A percentile compares a stretch with the other conserved stretches of the same genome.
phyloP scores from a whole-genome alignment of 306 rosid species.

The Fragaria nilgerrensis region DNA sequence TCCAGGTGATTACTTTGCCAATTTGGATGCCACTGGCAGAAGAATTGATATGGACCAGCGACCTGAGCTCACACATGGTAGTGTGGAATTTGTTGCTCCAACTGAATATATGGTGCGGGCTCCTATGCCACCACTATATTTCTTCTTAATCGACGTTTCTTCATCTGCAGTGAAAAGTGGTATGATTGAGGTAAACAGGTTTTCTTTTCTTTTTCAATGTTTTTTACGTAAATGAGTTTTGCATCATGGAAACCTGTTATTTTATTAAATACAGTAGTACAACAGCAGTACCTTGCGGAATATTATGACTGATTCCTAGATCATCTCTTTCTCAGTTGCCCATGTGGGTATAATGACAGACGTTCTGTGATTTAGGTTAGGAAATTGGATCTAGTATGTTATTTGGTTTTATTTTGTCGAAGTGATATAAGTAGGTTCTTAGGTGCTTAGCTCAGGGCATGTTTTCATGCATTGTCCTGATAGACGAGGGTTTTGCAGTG shows the following conservation, averaged over 20 bases:
- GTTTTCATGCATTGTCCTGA: conserved; percentile 12
- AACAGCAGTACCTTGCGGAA: not conserved
- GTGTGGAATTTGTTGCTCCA: conserved; percentile 98
- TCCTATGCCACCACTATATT: conserved; percentile 97
- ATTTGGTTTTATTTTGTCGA: not conserved
- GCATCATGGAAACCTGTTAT: not conserved
- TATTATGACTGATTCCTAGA: conserved; percentile 4
- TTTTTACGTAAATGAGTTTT: not conserved
- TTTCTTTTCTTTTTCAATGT: not conserved
- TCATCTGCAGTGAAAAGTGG: conserved; percentile 97
- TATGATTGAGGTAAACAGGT: conserved; percentile 80
- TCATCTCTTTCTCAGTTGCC: not conserved
- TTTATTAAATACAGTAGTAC: not conserved
- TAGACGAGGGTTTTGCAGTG: conserved; percentile 17
- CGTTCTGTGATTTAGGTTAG: conserved; percentile 5
- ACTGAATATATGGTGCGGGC: conserved; percentile 99
- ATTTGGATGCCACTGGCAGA: conserved; percentile 88
- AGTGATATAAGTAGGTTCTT: not conserved
- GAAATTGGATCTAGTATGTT: not conserved
- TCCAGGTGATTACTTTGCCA: conserved; percentile 88
- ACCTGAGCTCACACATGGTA: conserved; percentile 83
- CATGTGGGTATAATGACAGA: not conserved
- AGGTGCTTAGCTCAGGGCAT: conserved; percentile 4
- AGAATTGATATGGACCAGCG: conserved; percentile 90
- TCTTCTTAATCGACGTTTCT: conserved; percentile 95